Percentiles rank a stretch among this genome's conserved stretches.
These are phyloP conservation scores for Afroboletus lepidellus DNA, from an alignment of 1,284 basidiomycete genomes.

Conservation along the genomic window DNA sequence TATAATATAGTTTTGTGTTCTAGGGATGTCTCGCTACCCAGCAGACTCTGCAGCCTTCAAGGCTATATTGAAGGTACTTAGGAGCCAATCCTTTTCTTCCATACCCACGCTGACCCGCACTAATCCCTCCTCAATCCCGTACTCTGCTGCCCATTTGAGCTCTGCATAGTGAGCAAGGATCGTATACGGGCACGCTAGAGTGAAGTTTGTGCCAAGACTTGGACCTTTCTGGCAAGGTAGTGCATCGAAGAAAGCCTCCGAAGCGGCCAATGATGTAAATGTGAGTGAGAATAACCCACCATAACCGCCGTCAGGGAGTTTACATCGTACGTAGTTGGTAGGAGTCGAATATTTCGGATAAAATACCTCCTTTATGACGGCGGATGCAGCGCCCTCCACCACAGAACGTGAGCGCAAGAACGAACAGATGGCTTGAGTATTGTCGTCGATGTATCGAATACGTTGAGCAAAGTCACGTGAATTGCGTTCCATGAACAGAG, in stretches of 20 bases:
- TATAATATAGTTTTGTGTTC: background rate
- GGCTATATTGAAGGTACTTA: constrained; percentile 64
- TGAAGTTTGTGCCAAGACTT: constrained; percentile 94
- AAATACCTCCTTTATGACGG: constrained; percentile 76
- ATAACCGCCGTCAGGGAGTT: constrained; percentile 65
- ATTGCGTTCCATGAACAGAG: constrained; percentile 97
- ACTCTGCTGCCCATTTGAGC: constrained; percentile 87
- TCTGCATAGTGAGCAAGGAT: constrained; percentile 92
- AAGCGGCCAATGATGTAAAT: constrained; percentile 70
- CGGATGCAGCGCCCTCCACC: constrained; percentile 33
- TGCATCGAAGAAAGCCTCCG: constrained; percentile 85
- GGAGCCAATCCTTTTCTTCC: constrained; percentile 70
- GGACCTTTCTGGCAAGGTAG: constrained; percentile 89
- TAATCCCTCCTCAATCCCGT: constrained; percentile 83
- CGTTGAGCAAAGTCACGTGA: constrained; percentile 88
- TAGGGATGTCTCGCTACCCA: constrained; percentile 5
- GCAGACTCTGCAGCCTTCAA: constrained; percentile 63
- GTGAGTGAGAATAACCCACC: constrained; percentile 93
- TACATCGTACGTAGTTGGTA: constrained; percentile 71
- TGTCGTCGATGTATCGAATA: constrained; percentile 77
- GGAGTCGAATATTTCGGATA: constrained; percentile 86
- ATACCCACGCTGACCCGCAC: constrained; percentile 91
- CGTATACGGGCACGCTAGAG: constrained; percentile 90
- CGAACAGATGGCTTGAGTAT: constrained; percentile 81
- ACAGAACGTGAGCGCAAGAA: constrained; percentile 67